Percentiles rank a stretch among this genome's conserved stretches.
Conservation (phyloP, 306 rosid genomes). For the Canavalia gladiata region DNA sequence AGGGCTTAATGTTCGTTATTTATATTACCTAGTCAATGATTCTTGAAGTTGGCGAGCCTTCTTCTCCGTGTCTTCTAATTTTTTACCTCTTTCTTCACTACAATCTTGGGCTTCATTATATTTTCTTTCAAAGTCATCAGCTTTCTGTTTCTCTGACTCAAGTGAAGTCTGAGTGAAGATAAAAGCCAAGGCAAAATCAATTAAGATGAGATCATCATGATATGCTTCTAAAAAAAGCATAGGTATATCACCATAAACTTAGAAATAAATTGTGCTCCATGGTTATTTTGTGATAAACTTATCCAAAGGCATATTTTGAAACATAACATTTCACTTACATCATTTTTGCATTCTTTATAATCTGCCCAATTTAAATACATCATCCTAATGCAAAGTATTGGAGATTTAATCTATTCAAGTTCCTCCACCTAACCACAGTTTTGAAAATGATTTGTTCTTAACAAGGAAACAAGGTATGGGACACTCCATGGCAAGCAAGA, state of each 20-base stretch:
- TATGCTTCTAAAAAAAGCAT: constrained; percentile 28
- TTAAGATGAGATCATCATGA: constrained; percentile 40
- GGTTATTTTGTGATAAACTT: constrained; percentile 43
- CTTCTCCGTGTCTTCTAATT: constrained; percentile 78
- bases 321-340: constrained; percentile 29
- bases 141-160: constrained; percentile 69
- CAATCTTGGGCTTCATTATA: constrained; percentile 70
- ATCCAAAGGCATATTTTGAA: constrained; percentile 37
- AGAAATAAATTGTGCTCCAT: constrained; percentile 31
- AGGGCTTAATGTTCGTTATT: constrained; percentile 33
- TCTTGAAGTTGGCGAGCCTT: constrained; percentile 79
- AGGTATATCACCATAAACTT: constrained; percentile 47
- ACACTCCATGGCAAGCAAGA: constrained; percentile 9
- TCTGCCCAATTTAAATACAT: constrained; percentile 12
- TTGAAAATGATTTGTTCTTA: constrained; percentile 24
- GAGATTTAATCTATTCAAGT: constrained; percentile 3
- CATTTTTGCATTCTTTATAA: constrained; percentile 26
- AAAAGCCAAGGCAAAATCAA: constrained; percentile 48
- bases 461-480: constrained; percentile 7
- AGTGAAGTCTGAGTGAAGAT: constrained; percentile 59
- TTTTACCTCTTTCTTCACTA: constrained; percentile 64
- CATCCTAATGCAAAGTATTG: constrained; percentile 8
- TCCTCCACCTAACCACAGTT: constrained; percentile 8
- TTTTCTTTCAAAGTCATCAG: constrained; percentile 69
- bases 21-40: constrained; percentile 71